Percentiles rank a stretch among this genome's conserved stretches.
These are phyloP conservation scores for Blastocystis sp. DNA, from an alignment of 352 stramenopile species.

Conservation along the genomic window DNA sequence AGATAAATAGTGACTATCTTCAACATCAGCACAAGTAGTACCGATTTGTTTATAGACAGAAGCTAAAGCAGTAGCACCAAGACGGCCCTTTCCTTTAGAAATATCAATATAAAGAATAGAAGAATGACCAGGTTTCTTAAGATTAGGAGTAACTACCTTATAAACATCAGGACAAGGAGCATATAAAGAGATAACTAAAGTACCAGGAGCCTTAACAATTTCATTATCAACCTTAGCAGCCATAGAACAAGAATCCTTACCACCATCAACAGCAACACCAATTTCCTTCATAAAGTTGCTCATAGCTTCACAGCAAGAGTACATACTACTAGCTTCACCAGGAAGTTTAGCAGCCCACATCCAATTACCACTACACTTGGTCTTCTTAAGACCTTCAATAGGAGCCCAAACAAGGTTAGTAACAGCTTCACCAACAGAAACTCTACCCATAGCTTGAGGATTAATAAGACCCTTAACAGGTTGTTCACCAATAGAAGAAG, in stretches of 20 bases:
- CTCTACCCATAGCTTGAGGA: conserved; percentile 72
- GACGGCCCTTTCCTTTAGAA: conserved; percentile 59
- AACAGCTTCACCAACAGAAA: conserved; percentile 85
- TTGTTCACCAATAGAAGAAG: conserved; percentile 79
- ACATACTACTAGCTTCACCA: conserved; percentile 92
- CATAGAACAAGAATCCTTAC: conserved; percentile 98
- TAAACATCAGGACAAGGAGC: conserved; percentile 81
- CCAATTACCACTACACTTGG: conserved; percentile 94
- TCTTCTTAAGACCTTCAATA: conserved; percentile 72
- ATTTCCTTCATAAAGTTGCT: conserved; percentile 75
- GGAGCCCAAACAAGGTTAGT: conserved; percentile 94
- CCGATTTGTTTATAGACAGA: conserved; percentile 64
- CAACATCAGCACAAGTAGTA: conserved; percentile 64
- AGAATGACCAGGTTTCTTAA: conserved; percentile 65
- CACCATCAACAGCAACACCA: conserved; percentile 84
- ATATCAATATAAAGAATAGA: conserved; percentile 83
- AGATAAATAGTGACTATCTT: conserved; percentile 71
- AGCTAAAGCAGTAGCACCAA: conserved; percentile 81
- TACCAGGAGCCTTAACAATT: conserved; percentile 86
- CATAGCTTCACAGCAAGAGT: conserved; percentile 83
- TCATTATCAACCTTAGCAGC: conserved; percentile 69
- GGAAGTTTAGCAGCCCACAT: conserved; percentile 97
- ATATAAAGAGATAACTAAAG: conserved; percentile 88
- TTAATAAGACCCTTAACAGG: conserved; percentile 84
- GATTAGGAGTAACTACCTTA: conserved; percentile 82